These are phyloP conservation scores for Spathaspora arborariae DNA, from an alignment of 805 yeast genomes.

Conservation along the genomic window DNA sequence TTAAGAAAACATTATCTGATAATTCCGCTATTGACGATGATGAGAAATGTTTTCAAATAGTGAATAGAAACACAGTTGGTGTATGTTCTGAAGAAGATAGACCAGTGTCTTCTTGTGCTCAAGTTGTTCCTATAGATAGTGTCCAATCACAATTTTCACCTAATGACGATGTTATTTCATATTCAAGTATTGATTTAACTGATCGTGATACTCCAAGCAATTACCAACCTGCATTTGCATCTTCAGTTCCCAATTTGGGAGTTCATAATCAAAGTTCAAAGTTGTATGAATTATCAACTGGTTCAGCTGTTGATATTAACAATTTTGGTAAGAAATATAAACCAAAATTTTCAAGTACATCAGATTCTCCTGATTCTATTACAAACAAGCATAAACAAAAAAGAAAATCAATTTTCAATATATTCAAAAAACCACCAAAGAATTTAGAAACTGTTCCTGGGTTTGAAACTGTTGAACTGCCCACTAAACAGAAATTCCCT, in stretches of 20 bases:
- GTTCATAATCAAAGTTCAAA: constrained; percentile 1
- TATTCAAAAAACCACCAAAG: constrained; percentile 26
- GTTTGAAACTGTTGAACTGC: constrained; percentile 2
- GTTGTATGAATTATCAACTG: constrained; percentile 19
- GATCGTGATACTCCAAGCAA: constrained; percentile 3
- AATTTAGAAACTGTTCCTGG: constrained; percentile 1
- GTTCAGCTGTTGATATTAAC: constrained; percentile 36
- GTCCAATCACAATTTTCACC: background rate
- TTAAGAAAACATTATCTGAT: constrained; percentile 6
- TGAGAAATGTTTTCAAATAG: constrained; percentile 8
- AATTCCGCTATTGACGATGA: constrained; percentile 2
- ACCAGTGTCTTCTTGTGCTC: constrained; percentile 7
- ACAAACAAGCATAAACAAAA: constrained; percentile 9
- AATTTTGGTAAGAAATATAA: constrained; percentile 37
- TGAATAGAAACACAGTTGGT: constrained; percentile 3
- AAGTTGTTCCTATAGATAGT: background rate
- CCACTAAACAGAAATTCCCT: background rate
- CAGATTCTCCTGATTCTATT: background rate
- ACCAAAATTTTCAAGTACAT: constrained; percentile 27
- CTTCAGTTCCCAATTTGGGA: constrained; percentile 16
- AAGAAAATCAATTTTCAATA: constrained; percentile 31
- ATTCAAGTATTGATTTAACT: background rate
- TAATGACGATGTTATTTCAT: background rate
- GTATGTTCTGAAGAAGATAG: background rate
- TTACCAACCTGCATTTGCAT: background rate